Percentiles rank a stretch among this genome's conserved stretches.
Evolutionary conservation across 1,139 yeast species (phyloP).

Genomic region (Taiozyma onychis): DNA sequence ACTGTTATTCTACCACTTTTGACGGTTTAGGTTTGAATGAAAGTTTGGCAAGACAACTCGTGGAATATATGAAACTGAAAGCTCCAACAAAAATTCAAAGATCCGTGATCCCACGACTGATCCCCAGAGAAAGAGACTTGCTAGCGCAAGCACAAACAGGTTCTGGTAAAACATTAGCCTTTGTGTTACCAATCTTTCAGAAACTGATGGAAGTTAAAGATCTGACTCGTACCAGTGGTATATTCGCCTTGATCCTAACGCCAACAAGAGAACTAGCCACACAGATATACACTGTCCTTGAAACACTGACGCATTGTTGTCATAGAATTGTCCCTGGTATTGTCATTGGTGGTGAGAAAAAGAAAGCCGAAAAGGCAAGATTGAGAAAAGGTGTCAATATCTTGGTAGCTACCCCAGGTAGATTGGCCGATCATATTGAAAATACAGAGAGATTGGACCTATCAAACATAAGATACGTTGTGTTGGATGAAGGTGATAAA

Average conservation of each 20-base stretch:
- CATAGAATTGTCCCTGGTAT: slow-evolving; percentile 87
- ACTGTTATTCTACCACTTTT: slow-evolving; percentile 64
- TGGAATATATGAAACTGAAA: slow-evolving; percentile 50
- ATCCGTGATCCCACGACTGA: slow-evolving; percentile 68
- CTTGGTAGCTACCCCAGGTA: slow-evolving; percentile 95
- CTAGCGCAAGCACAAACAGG: slow-evolving; percentile 95
- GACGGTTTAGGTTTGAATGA: slow-evolving; percentile 64
- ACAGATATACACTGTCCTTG: slow-evolving; percentile 84
- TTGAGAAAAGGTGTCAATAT: slow-evolving; percentile 90
- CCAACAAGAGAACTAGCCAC: slow-evolving; percentile 94
- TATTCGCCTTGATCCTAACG: slow-evolving; percentile 80
- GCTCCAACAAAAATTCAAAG: slow-evolving; percentile 87
- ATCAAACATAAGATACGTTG: slow-evolving; percentile 71
- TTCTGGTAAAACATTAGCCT: slow-evolving; percentile 89
- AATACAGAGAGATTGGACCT: slow-evolving; percentile 73
- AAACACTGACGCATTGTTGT: slow-evolving; percentile 62
- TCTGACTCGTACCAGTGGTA: slow-evolving; percentile 64
- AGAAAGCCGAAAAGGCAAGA: slow-evolving; percentile 96
- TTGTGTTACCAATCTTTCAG: slow-evolving; percentile 75
- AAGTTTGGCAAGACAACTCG: slow-evolving; percentile 47
- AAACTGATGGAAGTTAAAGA: slow-evolving; percentile 52
- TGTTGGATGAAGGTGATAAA: slow-evolving; percentile 93
- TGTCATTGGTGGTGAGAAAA: slow-evolving; percentile 95
- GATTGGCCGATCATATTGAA: slow-evolving; percentile 89
- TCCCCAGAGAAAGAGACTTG: slow-evolving; percentile 53